Conservation (phyloP, 1,284 basidiomycete genomes). For the Afroboletus lepidellus region DNA sequence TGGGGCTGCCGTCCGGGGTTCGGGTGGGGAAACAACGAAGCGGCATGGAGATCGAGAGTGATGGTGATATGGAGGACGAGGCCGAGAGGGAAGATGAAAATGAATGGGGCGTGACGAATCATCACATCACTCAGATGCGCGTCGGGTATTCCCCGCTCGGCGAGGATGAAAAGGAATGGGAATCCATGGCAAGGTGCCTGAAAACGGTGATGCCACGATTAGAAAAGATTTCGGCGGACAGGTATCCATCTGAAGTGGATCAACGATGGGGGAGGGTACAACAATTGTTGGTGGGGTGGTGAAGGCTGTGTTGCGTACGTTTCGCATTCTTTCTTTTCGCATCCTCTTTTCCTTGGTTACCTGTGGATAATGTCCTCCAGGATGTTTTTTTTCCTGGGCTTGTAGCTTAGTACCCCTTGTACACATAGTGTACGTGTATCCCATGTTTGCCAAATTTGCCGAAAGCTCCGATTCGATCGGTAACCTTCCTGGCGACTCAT, state of each 20-base stretch:
- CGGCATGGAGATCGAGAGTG: not conserved
- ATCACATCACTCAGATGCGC: constrained; percentile 15
- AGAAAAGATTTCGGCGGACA: constrained; percentile 21
- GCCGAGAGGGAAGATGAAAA: not conserved
- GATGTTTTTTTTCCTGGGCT: too few relatives aligned
- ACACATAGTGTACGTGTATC: too few relatives aligned
- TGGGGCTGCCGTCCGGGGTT: constrained; percentile 1
- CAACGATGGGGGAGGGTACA: constrained; percentile 18
- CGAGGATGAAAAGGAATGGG: constrained; percentile 9
- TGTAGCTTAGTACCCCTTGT: too few relatives aligned
- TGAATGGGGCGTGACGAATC: constrained; percentile 22
- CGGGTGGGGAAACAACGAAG: constrained; percentile 1
- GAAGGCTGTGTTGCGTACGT: not conserved
- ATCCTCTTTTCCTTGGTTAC: not conserved
- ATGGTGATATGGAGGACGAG: not conserved
- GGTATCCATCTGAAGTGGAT: constrained; percentile 13
- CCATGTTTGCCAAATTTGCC: too few relatives aligned
- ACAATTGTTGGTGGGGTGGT: constrained; percentile 7
- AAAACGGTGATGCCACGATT: constrained; percentile 21
- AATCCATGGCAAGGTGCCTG: constrained; percentile 15
- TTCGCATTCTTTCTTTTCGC: not conserved
- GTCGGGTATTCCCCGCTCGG: constrained; percentile 24
- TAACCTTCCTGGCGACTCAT: too few relatives aligned
- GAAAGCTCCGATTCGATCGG: too few relatives aligned
- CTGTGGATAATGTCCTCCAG: not conserved